These are phyloP conservation scores for Thraustochytrium striatum DNA, from an alignment of 352 stramenopile species.

Conservation along the genomic window DNA sequence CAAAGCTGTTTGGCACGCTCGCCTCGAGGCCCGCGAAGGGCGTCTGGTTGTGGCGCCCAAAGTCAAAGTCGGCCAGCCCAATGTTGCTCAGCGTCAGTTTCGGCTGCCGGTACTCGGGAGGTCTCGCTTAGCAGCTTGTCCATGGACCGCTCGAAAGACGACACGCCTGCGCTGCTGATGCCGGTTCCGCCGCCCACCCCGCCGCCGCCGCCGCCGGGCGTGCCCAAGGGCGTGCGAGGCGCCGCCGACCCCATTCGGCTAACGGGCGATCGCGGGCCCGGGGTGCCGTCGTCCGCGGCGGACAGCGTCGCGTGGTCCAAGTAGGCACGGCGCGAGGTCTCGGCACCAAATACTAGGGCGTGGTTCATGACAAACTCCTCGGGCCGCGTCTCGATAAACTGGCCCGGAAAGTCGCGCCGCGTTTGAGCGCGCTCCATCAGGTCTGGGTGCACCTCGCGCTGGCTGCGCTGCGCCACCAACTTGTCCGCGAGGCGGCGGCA, in stretches of 20 bases:
- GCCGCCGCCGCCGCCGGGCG: not conserved
- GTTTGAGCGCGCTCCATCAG: slow-evolving; percentile 30
- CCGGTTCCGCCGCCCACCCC: not conserved
- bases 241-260: not conserved
- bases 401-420: slow-evolving; percentile 4
- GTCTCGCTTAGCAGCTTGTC: not conserved
- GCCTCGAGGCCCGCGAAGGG: slow-evolving; percentile 46
- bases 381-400: slow-evolving; percentile 35
- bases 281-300: not conserved
- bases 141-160: not conserved
- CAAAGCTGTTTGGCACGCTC: slow-evolving; percentile 53
- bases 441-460: slow-evolving; percentile 20
- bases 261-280: not conserved
- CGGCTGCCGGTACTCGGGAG: not conserved
- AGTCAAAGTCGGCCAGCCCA: slow-evolving; percentile 45
- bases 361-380: slow-evolving; percentile 23
- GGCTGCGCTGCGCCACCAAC: not conserved
- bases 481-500: slow-evolving; percentile 28
- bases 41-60: slow-evolving; percentile 47
- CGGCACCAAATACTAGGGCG: slow-evolving; percentile 17
- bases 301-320: not conserved
- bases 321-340: slow-evolving; percentile 5
- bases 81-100: not conserved
- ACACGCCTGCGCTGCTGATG: not conserved
- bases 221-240: not conserved